Evolutionary conservation across 2,329 filamentous ascomycete genomes (phyloP).

Genomic region (Pyricularia grisea): DNA sequence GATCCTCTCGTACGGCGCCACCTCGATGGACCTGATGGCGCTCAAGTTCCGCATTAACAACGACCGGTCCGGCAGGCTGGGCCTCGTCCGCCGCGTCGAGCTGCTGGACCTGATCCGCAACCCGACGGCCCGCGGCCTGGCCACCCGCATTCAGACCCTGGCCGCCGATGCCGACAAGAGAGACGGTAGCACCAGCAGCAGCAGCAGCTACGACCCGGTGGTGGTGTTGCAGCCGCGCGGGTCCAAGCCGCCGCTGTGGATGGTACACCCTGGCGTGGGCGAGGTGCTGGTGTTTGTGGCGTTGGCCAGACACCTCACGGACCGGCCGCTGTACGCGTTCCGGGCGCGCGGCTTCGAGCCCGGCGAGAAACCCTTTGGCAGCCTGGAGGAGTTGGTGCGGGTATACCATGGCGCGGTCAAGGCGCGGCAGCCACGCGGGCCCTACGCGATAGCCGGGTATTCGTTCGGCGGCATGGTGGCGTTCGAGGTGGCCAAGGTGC

Average conservation of each 20-base stretch:
- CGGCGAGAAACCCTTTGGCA: slow-evolving; percentile 24
- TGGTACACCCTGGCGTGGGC: slow-evolving; percentile 31
- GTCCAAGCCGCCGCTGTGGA: slow-evolving; percentile 26
- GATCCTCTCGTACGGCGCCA: slow-evolving; percentile 7
- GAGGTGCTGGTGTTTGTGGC: slow-evolving; percentile 30
- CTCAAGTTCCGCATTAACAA: slow-evolving; percentile 25
- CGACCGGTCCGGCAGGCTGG: slow-evolving; percentile 9
- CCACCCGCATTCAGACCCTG: slow-evolving; percentile 14
- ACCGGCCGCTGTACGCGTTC: slow-evolving; percentile 35
- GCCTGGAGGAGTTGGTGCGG: slow-evolving; percentile 26
- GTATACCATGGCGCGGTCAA: slow-evolving; percentile 31
- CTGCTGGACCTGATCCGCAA: slow-evolving; percentile 25
- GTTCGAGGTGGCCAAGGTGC: slow-evolving; percentile 37
- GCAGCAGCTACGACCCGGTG: slow-evolving; percentile 25
- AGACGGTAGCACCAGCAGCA: slow-evolving; percentile 12
- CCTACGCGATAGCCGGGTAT: slow-evolving; percentile 43
- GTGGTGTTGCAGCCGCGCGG: slow-evolving; percentile 21
- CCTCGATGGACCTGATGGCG: slow-evolving; percentile 30
- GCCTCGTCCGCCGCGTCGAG: slow-evolving; percentile 19
- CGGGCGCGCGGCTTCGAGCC: slow-evolving; percentile 32
- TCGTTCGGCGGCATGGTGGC: slow-evolving; percentile 38
- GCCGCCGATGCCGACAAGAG: background rate
- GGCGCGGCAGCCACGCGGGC: slow-evolving; percentile 33
- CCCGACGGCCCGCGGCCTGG: slow-evolving; percentile 18
- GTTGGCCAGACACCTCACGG: slow-evolving; percentile 24